Percentiles rank a stretch among this genome's conserved stretches.
These are phyloP conservation scores for Aspergillus affinis DNA, from an alignment of 495 filamentous ascomycete species.

Conservation along the genomic window DNA sequence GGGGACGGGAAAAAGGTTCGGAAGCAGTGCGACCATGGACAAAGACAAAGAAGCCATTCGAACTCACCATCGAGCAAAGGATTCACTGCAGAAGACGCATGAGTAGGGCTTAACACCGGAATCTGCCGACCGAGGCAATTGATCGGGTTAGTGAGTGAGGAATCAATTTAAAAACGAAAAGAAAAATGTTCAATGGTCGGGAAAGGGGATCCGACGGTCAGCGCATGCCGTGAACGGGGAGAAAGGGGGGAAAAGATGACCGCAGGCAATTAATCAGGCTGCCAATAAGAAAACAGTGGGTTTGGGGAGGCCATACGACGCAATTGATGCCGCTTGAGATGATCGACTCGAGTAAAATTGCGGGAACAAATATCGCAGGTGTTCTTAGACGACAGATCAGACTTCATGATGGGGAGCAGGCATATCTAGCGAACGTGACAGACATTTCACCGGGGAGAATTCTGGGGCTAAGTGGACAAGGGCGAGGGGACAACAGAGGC, in stretches of 20 bases:
- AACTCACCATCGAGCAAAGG: slow-evolving; percentile 48
- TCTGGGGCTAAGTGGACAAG: no score
- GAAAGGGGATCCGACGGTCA: slow-evolving; percentile 2
- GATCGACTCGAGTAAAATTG: slow-evolving; percentile 49
- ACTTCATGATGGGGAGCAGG: slow-evolving; percentile 33
- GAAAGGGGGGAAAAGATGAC: background rate
- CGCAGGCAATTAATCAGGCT: background rate
- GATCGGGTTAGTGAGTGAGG: slow-evolving; percentile 18
- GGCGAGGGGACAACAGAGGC: no score
- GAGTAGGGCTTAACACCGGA: slow-evolving; percentile 48
- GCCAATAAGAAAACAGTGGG: background rate
- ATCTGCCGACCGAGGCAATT: slow-evolving; percentile 26
- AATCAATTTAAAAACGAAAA: background rate
- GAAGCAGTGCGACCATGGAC: background rate
- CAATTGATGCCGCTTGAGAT: slow-evolving; percentile 48
- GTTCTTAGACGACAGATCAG: slow-evolving; percentile 36
- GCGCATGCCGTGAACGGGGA: background rate
- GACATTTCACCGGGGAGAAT: slow-evolving; percentile 35
- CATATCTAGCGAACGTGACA: background rate
- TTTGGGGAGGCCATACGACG: slow-evolving; percentile 34
- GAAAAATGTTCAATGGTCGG: background rate
- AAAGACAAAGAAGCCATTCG: background rate
- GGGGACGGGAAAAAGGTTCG: background rate
- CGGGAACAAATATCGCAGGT: slow-evolving; percentile 48
- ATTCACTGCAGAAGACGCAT: slow-evolving; percentile 43